These are phyloP conservation scores for Rubia peregrina DNA, from an alignment of 305 asterid genomes.

Conservation along the genomic window DNA sequence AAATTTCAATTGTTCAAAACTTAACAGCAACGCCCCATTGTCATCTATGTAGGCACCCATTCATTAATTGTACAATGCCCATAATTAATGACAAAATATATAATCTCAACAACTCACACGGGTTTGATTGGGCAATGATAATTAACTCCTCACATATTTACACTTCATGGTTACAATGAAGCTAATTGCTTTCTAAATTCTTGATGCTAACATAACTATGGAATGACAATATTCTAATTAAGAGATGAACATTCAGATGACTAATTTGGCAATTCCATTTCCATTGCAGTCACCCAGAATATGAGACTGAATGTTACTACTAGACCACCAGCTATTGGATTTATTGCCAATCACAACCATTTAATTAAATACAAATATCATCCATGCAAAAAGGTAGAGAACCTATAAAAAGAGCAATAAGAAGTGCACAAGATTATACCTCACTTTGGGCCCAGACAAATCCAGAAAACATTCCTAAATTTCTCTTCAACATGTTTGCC, in stretches of 20 bases:
- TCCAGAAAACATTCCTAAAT: conserved; percentile 92
- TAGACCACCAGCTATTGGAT: not conserved
- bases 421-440: conserved; percentile 30
- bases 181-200: not conserved
- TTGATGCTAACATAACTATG: not conserved
- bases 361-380: not conserved
- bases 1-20: not conserved
- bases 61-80: not conserved
- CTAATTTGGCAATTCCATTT: not conserved
- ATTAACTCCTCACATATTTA: not conserved
- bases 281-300: not conserved
- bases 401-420: not conserved
- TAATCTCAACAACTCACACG: not conserved
- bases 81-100: not conserved
- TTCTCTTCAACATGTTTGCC: conserved; percentile 69
- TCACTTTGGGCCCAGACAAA: conserved; percentile 82
- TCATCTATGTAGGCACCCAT: not conserved
- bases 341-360: not conserved
- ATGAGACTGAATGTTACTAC: not conserved
- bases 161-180: not conserved
- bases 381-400: not conserved
- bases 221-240: not conserved
- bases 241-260: not conserved
- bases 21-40: not conserved
- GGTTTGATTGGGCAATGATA: not conserved